Evolutionary conservation across 2,329 filamentous ascomycete species (phyloP).

Genomic region (Hysterium pulicare): DNA sequence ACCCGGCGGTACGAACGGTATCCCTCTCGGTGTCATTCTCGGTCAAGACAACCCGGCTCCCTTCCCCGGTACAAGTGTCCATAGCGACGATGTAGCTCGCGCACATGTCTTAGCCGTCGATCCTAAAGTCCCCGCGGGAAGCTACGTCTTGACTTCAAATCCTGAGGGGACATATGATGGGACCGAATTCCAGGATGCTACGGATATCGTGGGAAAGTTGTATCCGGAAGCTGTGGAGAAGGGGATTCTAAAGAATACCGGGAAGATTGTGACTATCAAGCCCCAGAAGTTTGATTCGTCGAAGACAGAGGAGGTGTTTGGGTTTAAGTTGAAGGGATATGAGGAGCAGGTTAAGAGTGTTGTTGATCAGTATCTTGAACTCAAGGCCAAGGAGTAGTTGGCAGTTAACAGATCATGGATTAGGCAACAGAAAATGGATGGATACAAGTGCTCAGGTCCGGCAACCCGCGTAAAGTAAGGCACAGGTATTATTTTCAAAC

Average conservation of each 20-base stretch:
- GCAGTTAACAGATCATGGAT: too few relatives aligned
- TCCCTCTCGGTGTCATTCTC: neutral
- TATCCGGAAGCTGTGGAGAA: slow-evolving; percentile 3
- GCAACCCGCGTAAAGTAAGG: too few relatives aligned
- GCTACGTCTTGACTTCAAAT: neutral
- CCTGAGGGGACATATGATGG: slow-evolving; percentile 1
- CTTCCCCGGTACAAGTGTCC: neutral
- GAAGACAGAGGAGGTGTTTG: slow-evolving; percentile 2
- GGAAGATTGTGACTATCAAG: neutral
- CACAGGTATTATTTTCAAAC: too few relatives aligned
- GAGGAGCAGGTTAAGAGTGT: slow-evolving; percentile 2
- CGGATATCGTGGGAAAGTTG: neutral
- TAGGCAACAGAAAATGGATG: too few relatives aligned
- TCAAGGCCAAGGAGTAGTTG: slow-evolving; percentile 2
- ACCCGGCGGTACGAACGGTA: neutral
- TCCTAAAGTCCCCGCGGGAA: neutral
- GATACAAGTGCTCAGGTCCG: too few relatives aligned
- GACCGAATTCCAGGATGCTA: neutral
- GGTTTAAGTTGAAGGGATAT: neutral
- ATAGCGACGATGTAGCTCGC: slow-evolving; percentile 2
- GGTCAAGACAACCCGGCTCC: neutral
- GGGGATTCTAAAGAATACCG: neutral
- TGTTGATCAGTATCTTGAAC: slow-evolving; percentile 1
- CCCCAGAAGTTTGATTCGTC: neutral
- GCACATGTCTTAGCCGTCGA: slow-evolving; percentile 1